A percentile compares a stretch with the other conserved stretches of the same genome.
These are phyloP conservation scores for Citrus inodora DNA, from an alignment of 345 rosid species.

Conservation along the genomic window DNA sequence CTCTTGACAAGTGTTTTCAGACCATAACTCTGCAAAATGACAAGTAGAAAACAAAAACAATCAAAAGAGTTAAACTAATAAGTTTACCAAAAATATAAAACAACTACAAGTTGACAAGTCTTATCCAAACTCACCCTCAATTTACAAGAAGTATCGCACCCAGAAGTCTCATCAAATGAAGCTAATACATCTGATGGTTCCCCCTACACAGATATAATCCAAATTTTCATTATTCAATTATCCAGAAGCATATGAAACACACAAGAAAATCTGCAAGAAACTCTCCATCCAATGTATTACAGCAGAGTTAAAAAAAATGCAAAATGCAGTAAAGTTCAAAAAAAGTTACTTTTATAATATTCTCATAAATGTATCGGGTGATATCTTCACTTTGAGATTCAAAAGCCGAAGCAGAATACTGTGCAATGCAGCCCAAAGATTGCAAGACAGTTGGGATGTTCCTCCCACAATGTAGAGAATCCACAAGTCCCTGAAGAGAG, in stretches of 20 bases:
- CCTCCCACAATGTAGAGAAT: slow-evolving; percentile 49
- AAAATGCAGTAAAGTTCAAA: slow-evolving; percentile 18
- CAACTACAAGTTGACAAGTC: background rate
- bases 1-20: slow-evolving; percentile 79
- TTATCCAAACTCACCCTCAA: slow-evolving; percentile 56
- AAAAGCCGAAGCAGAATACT: slow-evolving; percentile 53
- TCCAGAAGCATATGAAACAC: slow-evolving; percentile 6
- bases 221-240: slow-evolving; percentile 14
- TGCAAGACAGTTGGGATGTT: slow-evolving; percentile 79
- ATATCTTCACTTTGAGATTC: slow-evolving; percentile 55
- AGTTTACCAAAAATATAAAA: background rate
- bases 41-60: background rate
- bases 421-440: slow-evolving; percentile 83
- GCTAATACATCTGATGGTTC: slow-evolving; percentile 33
- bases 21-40: slow-evolving; percentile 66
- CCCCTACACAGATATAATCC: slow-evolving; percentile 39
- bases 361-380: slow-evolving; percentile 40
- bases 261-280: slow-evolving; percentile 8
- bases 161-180: slow-evolving; percentile 37
- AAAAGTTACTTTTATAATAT: slow-evolving; percentile 55
- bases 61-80: background rate
- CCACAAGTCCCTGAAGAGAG: slow-evolving; percentile 58
- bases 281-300: slow-evolving; percentile 10
- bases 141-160: slow-evolving; percentile 48
- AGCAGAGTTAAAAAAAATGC: slow-evolving; percentile 13